Evolutionary conservation across 2,329 filamentous ascomycete species (phyloP).

Genomic region (Neopestalotiopsis clavispora): DNA sequence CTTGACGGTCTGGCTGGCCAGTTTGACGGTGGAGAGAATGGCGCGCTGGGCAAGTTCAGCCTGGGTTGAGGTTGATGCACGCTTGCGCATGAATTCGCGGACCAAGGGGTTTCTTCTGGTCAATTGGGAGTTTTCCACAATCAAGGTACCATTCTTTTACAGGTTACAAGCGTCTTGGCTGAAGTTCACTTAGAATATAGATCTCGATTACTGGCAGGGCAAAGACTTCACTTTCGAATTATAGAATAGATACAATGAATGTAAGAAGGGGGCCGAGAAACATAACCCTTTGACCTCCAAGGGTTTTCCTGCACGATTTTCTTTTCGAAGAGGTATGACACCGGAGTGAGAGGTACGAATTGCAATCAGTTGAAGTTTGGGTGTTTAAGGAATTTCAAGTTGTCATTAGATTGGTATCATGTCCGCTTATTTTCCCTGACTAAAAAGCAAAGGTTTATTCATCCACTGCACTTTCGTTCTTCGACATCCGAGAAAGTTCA

Average conservation of each 20-base stretch:
- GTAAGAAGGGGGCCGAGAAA: slow-evolving; percentile 16
- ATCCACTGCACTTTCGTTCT: neutral
- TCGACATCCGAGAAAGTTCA: too few species aligned
- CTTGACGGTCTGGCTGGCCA: slow-evolving; percentile 57
- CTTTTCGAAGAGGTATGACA: neutral
- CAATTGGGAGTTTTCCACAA: too few species aligned
- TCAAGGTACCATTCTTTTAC: neutral
- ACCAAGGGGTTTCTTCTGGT: too few species aligned
- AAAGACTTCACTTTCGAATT: neutral
- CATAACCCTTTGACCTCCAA: neutral
- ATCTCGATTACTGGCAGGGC: neutral
- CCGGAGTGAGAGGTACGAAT: neutral
- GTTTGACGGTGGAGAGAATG: slow-evolving; percentile 59
- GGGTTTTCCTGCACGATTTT: neutral
- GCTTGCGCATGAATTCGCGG: too few species aligned
- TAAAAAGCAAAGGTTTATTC: neutral
- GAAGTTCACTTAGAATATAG: neutral
- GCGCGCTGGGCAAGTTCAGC: slow-evolving; percentile 55
- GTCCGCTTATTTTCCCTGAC: neutral
- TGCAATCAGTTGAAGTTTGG: neutral
- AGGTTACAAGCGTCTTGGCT: neutral
- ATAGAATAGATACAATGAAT: slow-evolving; percentile 11
- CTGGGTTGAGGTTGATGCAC: slow-evolving; percentile 36
- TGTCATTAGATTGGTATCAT: slow-evolving; percentile 7
- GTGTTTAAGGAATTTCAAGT: neutral